These are phyloP conservation scores for Phytophthora pisi DNA, from an alignment of 352 stramenopile species.

Conservation along the genomic window DNA sequence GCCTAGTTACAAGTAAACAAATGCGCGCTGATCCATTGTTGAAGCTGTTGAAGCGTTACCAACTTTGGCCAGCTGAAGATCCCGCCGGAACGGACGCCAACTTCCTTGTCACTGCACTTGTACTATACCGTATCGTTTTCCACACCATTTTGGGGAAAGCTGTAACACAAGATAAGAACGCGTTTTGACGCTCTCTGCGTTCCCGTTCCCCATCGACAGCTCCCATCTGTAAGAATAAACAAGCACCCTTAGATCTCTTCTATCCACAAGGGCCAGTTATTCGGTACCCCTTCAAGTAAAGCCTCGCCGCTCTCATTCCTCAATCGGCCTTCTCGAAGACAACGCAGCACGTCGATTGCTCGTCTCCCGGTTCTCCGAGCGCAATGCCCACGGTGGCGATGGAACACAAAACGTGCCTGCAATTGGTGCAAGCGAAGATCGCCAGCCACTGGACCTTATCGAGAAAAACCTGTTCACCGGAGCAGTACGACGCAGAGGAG, in stretches of 20 bases:
- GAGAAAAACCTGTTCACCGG: slow-evolving; percentile 45
- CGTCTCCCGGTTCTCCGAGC: background rate
- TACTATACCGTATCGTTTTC: no score
- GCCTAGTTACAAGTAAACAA: no score
- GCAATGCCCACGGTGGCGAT: slow-evolving; percentile 6
- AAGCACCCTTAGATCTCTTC: background rate
- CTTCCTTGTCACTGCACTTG: no score
- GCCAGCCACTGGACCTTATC: slow-evolving; percentile 59
- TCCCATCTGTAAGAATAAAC: slow-evolving; percentile 12
- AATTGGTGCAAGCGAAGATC: slow-evolving; percentile 24
- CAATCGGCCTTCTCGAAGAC: background rate
- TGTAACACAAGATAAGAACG: slow-evolving; percentile 21
- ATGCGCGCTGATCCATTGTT: no score
- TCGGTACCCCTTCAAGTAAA: background rate
- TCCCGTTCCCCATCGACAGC: background rate
- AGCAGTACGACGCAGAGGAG: slow-evolving; percentile 69
- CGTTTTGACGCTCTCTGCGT: slow-evolving; percentile 3
- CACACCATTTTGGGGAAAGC: background rate
- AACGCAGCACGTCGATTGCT: background rate
- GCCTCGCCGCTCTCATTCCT: slow-evolving; percentile 15
- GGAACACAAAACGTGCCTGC: slow-evolving; percentile 24
- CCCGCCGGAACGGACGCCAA: no score
- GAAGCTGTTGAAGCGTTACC: no score
- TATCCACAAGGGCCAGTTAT: slow-evolving; percentile 6
- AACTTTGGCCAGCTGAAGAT: no score